Evolutionary conservation across 305 asterid genomes (phyloP).

Genomic region (Fraxinus baroniana): DNA sequence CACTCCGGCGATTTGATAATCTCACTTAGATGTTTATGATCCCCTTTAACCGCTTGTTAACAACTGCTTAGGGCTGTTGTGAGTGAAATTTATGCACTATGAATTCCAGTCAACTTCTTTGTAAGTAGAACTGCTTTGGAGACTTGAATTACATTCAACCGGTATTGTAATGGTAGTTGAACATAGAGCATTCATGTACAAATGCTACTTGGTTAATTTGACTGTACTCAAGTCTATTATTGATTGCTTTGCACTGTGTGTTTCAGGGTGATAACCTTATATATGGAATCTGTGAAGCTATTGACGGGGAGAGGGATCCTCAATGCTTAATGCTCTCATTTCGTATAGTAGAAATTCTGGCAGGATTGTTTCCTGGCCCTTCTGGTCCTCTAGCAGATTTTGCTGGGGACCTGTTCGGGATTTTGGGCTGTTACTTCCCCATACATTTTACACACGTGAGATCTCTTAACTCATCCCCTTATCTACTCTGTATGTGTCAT

Average conservation of each 20-base stretch:
- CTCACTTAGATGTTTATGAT: not conserved
- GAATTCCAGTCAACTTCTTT: constrained; percentile 1
- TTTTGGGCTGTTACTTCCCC: constrained; percentile 84
- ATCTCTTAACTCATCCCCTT: constrained; percentile 27
- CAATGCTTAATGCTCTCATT: constrained; percentile 71
- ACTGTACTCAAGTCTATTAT: constrained; percentile 14
- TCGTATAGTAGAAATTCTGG: constrained; percentile 64
- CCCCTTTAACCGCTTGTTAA: not conserved
- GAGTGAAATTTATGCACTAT: not conserved
- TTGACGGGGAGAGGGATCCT: constrained; percentile 92
- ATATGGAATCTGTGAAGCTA: constrained; percentile 80
- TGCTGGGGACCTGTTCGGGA: constrained; percentile 69
- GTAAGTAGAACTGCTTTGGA: not conserved
- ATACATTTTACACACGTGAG: constrained; percentile 92
- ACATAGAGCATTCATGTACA: constrained; percentile 6
- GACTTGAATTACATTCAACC: not conserved
- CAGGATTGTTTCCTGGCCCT: constrained; percentile 56
- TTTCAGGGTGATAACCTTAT: constrained; percentile 71
- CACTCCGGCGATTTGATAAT: not conserved
- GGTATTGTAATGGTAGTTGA: not conserved
- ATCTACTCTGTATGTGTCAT: constrained; percentile 18
- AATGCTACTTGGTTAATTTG: not conserved
- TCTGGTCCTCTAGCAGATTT: constrained; percentile 63
- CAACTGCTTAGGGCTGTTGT: not conserved
- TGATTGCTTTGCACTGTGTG: constrained; percentile 27